A percentile compares a stretch with the other conserved stretches of the same genome.
Conservation (phyloP, 2,329 filamentous ascomycete species). For the Colletotrichum neosansevieriae region DNA sequence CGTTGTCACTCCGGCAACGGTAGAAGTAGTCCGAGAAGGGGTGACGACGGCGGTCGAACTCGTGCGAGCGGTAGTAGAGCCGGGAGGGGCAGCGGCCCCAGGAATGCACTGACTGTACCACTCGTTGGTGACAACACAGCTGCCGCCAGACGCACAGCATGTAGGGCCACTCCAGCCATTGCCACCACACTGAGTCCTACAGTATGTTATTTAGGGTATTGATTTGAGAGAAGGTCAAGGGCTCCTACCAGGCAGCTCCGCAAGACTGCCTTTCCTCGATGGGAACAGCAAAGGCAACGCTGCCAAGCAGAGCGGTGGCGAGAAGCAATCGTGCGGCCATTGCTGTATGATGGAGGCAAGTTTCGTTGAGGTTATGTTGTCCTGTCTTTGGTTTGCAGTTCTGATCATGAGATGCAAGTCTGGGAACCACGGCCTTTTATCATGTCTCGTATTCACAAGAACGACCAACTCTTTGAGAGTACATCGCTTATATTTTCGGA, state of each 20-base stretch:
- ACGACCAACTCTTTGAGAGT: not conserved
- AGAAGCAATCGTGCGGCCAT: constrained; percentile 39
- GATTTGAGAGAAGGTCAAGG: not conserved
- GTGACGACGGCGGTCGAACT: constrained; percentile 42
- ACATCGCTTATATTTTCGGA: constrained; percentile 19
- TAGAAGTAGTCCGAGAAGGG: constrained; percentile 56
- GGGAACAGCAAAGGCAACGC: constrained; percentile 54
- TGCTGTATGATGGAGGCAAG: constrained; percentile 4
- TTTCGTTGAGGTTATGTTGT: not conserved
- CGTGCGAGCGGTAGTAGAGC: constrained; percentile 41
- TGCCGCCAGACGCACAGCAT: constrained; percentile 56
- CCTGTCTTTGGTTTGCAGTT: not conserved
- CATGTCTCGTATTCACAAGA: not conserved
- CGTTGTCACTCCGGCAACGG: constrained; percentile 39
- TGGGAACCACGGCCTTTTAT: constrained; percentile 27
- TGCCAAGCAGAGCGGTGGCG: constrained; percentile 37
- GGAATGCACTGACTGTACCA: constrained; percentile 55
- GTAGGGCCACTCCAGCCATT: constrained; percentile 57
- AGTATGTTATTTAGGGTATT: constrained; percentile 20
- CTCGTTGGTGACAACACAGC: constrained; percentile 51
- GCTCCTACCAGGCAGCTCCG: constrained; percentile 49
- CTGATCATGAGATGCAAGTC: not conserved
- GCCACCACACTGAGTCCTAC: constrained; percentile 59
- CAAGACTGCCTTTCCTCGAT: constrained; percentile 57
- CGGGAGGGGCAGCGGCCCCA: constrained; percentile 40